Evolutionary conservation across 2,329 filamentous ascomycete genomes (phyloP).

Genomic region (Hypocrella siamensis): DNA sequence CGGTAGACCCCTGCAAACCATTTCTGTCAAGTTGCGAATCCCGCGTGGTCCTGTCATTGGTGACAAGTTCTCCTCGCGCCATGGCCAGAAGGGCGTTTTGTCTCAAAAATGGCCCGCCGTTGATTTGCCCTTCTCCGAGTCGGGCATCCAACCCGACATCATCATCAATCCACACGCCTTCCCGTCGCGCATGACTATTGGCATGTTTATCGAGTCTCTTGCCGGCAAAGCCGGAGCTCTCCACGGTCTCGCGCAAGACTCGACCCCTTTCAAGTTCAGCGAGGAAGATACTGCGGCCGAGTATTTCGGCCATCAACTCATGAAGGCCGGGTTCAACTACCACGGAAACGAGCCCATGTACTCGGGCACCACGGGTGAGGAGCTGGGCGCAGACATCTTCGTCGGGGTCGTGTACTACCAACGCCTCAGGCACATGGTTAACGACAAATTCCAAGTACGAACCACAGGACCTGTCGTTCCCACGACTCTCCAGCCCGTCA

Average conservation of each 20-base stretch:
- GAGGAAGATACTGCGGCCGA: conserved; percentile 85
- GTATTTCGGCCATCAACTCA: conserved; percentile 91
- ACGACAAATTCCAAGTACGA: conserved; percentile 97
- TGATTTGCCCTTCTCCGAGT: conserved; percentile 95
- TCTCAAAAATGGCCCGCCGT: conserved; percentile 90
- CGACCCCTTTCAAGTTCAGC: conserved; percentile 86
- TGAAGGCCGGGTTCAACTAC: conserved; percentile 93
- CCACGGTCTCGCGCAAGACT: conserved; percentile 91
- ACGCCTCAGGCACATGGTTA: conserved; percentile 96
- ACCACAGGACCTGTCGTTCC: conserved; percentile 86
- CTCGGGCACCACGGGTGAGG: conserved; percentile 87
- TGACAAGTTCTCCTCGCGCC: conserved; percentile 97
- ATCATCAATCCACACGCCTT: conserved; percentile 99
- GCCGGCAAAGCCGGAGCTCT: conserved; percentile 89
- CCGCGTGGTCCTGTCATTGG: conserved; percentile 85
- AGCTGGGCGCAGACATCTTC: conserved; percentile 90
- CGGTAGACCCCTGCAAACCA: conserved; percentile 67
- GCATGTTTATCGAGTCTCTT: conserved; percentile 96
- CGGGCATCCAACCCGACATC: conserved; percentile 88
- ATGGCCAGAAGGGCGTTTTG: conserved; percentile 94
- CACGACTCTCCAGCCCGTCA: conserved; percentile 89
- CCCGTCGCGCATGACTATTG: conserved; percentile 98
- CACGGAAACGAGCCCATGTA: conserved; percentile 99
- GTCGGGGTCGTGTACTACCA: conserved; percentile 97
- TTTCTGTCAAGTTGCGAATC: conserved; percentile 86